Conservation (phyloP, 2,329 filamentous ascomycete genomes). For the Elsinoe fawcettii region DNA sequence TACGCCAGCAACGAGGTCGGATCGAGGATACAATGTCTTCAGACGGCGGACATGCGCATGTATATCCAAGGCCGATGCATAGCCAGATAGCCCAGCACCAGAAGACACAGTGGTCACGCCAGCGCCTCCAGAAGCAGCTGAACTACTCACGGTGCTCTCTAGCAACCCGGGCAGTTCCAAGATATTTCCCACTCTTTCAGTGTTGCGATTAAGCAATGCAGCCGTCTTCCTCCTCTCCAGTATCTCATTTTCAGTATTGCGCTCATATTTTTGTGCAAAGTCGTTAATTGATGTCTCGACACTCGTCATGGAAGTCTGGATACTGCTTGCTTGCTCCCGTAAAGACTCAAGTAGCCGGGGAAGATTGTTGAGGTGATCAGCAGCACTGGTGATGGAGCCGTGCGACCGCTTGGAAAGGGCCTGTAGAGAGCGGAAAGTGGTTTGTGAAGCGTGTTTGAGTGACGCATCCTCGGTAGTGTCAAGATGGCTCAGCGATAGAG, state of each 20-base stretch:
- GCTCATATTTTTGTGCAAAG: constrained; percentile 79
- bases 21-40: constrained; percentile 72
- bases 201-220: constrained; percentile 74
- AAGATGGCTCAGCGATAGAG: constrained; percentile 66
- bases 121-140: constrained; percentile 33
- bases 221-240: constrained; percentile 69
- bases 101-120: constrained; percentile 34
- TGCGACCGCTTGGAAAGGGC: constrained; percentile 83
- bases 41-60: constrained; percentile 89
- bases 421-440: constrained; percentile 74
- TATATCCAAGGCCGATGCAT: constrained; percentile 82
- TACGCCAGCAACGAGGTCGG: constrained; percentile 65
- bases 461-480: constrained; percentile 67
- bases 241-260: constrained; percentile 53
- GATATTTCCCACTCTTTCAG: constrained; percentile 82
- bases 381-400: constrained; percentile 72
- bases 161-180: constrained; percentile 83
- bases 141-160: constrained; percentile 63
- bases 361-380: constrained; percentile 67
- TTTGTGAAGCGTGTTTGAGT: constrained; percentile 73
- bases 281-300: constrained; percentile 69
- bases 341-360: constrained; percentile 63
- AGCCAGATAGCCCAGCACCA: constrained; percentile 45
- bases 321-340: constrained; percentile 54
- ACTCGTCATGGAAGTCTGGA: constrained; percentile 65